Evolutionary conservation across 2,329 filamentous ascomycete species (phyloP).

Genomic region (Xylaria sp.): DNA sequence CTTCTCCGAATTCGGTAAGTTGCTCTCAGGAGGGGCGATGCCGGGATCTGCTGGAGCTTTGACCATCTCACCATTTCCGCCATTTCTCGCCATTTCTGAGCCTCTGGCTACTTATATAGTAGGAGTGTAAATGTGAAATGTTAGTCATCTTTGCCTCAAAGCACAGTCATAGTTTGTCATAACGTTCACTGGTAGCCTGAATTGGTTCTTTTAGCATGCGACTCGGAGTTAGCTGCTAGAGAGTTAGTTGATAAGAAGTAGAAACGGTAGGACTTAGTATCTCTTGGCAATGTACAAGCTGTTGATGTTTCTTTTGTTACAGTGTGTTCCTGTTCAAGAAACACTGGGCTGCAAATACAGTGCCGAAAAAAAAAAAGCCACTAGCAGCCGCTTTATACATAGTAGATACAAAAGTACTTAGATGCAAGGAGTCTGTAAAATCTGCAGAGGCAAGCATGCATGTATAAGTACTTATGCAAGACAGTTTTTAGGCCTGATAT

Average conservation of each 20-base stretch:
- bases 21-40: slow-evolving; percentile 12
- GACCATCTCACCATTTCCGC: neutral
- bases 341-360: slow-evolving; percentile 24
- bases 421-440: neutral
- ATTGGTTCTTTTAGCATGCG: slow-evolving; percentile 5
- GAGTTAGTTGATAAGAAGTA: slow-evolving; percentile 22
- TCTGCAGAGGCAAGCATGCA: neutral
- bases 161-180: slow-evolving; percentile 3
- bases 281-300: slow-evolving; percentile 28
- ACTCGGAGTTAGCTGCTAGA: slow-evolving; percentile 25
- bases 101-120: neutral
- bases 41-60: neutral
- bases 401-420: slow-evolving; percentile 5
- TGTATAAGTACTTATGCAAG: slow-evolving; percentile 29
- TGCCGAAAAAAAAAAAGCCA: neutral
- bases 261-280: neutral
- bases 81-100: slow-evolving; percentile 2
- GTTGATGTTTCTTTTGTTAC: neutral
- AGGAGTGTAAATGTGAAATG: neutral
- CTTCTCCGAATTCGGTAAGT: slow-evolving; percentile 13
- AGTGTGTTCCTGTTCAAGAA: neutral
- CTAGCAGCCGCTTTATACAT: slow-evolving; percentile 6
- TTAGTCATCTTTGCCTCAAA: slow-evolving; percentile 20
- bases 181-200: neutral
- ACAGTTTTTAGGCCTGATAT: slow-evolving; percentile 18